phyloP scores from a whole-genome alignment of 1,284 basidiomycete genomes.

The Boletellus dicymbophilus region DNA sequence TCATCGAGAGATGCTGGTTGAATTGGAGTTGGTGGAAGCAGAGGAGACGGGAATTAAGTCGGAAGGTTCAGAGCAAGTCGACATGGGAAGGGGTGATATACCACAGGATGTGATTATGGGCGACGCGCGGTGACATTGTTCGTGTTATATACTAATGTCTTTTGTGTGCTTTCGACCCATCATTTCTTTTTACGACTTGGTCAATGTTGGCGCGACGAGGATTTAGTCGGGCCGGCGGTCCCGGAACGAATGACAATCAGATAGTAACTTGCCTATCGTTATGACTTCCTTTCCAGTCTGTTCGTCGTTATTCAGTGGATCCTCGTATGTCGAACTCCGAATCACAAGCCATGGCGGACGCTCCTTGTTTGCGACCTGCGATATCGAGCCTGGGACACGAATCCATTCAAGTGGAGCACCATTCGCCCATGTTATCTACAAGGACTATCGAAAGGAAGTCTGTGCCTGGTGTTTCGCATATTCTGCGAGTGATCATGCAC shows the following conservation, averaged over 20 bases:
- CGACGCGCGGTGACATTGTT: constrained; percentile 2
- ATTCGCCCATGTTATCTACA: constrained; percentile 51
- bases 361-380: constrained; percentile 46
- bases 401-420: constrained; percentile 45
- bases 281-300: constrained; percentile 12
- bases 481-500: constrained; percentile 43
- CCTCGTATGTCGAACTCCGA: constrained; percentile 18
- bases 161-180: too few species aligned
- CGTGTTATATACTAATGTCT: too few species aligned
- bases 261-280: too few species aligned
- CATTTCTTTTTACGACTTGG: not conserved
- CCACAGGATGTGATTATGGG: constrained; percentile 9
- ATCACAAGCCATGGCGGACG: constrained; percentile 51
- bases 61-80: not conserved
- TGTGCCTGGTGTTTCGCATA: constrained; percentile 66
- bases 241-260: too few species aligned
- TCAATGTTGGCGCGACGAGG: too few species aligned
- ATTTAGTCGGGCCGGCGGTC: not conserved
- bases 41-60: constrained; percentile 9
- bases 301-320: not conserved
- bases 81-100: not conserved
- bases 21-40: constrained; percentile 18
- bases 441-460: constrained; percentile 61
- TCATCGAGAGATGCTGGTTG: constrained; percentile 21
- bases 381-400: constrained; percentile 42